A percentile compares a stretch with the other conserved stretches of the same genome.
Evolutionary conservation across 805 yeast genomes (phyloP).

Genomic region (Sungouiella blattae): DNA sequence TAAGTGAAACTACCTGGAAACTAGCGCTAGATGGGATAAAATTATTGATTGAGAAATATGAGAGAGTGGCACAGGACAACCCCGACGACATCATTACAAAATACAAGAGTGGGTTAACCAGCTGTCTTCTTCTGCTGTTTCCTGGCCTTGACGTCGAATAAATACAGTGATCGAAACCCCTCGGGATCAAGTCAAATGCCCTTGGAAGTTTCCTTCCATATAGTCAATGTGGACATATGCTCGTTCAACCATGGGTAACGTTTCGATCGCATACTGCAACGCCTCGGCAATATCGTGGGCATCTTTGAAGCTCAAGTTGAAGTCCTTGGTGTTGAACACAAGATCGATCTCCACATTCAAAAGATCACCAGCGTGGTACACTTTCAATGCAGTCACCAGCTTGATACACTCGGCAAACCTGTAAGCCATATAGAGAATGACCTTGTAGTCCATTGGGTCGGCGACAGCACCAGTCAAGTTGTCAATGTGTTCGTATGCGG

Average conservation of each 20-base stretch:
- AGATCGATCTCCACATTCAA: constrained; percentile 75
- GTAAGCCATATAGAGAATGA: constrained; percentile 61
- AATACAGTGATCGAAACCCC: not conserved
- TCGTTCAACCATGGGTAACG: constrained; percentile 72
- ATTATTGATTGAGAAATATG: constrained; percentile 25
- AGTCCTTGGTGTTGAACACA: constrained; percentile 45
- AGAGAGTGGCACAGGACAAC: constrained; percentile 24
- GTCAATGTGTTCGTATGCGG: constrained; percentile 68
- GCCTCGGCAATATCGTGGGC: constrained; percentile 81
- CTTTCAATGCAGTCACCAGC: constrained; percentile 62
- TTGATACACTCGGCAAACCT: constrained; percentile 67
- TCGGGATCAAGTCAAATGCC: constrained; percentile 28
- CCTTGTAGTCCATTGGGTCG: constrained; percentile 56
- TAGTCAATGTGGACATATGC: constrained; percentile 81
- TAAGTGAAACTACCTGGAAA: constrained; percentile 4
- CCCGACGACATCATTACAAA: constrained; percentile 28
- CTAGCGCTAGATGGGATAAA: constrained; percentile 14
- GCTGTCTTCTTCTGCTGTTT: constrained; percentile 7
- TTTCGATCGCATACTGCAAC: constrained; percentile 74
- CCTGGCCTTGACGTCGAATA: constrained; percentile 2
- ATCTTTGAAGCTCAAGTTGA: constrained; percentile 53
- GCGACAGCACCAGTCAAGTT: constrained; percentile 77
- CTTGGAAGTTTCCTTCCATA: constrained; percentile 42
- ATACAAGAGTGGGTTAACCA: constrained; percentile 23
- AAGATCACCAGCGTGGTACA: constrained; percentile 77